Conservation (phyloP, 306 rosid species). For the Lagenaria siceraria region DNA sequence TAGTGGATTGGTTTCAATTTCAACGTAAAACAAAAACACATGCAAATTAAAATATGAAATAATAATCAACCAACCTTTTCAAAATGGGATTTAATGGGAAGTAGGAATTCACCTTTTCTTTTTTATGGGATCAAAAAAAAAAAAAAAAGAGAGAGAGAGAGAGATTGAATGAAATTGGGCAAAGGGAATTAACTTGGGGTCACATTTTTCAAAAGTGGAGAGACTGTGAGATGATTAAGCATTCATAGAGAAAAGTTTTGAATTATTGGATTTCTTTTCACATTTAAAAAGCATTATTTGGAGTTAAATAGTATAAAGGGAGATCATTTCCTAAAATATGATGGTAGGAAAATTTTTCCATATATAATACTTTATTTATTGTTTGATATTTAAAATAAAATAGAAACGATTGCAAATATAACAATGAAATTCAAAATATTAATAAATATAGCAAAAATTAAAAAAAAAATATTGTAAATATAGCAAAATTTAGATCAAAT, state of each 20-base stretch:
- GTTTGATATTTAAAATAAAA: no score
- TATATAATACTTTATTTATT: no score
- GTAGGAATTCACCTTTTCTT: neutral
- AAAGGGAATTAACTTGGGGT: neutral
- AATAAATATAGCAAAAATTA: no score
- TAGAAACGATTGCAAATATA: no score
- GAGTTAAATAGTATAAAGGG: no score
- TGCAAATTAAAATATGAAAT: neutral
- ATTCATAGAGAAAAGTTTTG: neutral
- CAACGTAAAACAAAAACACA: neutral
- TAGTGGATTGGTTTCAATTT: neutral
- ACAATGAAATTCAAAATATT: no score
- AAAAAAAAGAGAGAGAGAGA: neutral
- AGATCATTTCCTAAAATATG: no score
- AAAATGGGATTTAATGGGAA: neutral
- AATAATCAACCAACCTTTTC: neutral
- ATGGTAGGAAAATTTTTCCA: no score
- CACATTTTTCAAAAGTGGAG: neutral
- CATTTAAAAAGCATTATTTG: neutral
- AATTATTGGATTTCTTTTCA: neutral
- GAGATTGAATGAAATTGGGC: neutral
- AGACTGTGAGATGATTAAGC: neutral
- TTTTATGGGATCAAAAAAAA: neutral
- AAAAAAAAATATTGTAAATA: no score
- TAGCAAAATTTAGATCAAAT: no score